Percentiles rank a stretch among this genome's conserved stretches.
phyloP scores from a whole-genome alignment of 2,329 filamentous ascomycete species.

The Blastomyces parvus region DNA sequence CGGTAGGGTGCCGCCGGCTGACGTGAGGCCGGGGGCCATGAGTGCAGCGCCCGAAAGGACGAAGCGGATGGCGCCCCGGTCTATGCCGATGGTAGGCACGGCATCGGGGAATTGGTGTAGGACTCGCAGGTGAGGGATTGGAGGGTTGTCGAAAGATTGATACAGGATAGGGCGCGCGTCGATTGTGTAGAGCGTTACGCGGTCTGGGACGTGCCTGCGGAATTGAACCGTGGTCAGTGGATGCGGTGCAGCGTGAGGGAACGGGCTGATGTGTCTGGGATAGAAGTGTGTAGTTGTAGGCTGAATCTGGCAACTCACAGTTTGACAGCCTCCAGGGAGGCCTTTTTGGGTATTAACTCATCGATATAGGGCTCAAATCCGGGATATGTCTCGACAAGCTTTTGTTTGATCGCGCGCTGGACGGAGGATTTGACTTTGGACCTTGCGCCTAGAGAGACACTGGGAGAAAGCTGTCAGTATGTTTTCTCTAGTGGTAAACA shows the following conservation, averaged over 20 bases:
- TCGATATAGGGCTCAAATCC: constrained; percentile 81
- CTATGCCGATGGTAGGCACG: constrained; percentile 79
- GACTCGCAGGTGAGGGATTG: constrained; percentile 80
- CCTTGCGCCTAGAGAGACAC: constrained; percentile 20
- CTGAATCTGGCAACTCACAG: constrained; percentile 41
- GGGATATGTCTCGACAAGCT: constrained; percentile 76
- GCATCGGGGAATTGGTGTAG: constrained; percentile 81
- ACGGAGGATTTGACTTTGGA: constrained; percentile 97
- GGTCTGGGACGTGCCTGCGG: constrained; percentile 56
- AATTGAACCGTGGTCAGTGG: constrained; percentile 2
- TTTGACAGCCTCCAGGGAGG: constrained; percentile 81
- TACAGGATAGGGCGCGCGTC: constrained; percentile 75
- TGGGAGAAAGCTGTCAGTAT: constrained; percentile 8
- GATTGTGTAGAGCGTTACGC: constrained; percentile 78
- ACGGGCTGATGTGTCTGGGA: not conserved
- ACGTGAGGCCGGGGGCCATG: constrained; percentile 92
- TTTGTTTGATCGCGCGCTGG: constrained; percentile 74
- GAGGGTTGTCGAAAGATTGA: constrained; percentile 66
- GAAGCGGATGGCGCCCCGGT: constrained; percentile 92
- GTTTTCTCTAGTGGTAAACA: not conserved
- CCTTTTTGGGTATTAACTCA: constrained; percentile 90
- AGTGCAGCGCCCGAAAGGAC: constrained; percentile 86
- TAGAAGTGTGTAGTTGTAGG: not conserved
- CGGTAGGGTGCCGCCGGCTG: constrained; percentile 69
- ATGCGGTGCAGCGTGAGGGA: not conserved